These are phyloP conservation scores for Sphagnum tenellum DNA, from an alignment of 225 moss, liverwort and hornwort genomes.

Conservation along the genomic window DNA sequence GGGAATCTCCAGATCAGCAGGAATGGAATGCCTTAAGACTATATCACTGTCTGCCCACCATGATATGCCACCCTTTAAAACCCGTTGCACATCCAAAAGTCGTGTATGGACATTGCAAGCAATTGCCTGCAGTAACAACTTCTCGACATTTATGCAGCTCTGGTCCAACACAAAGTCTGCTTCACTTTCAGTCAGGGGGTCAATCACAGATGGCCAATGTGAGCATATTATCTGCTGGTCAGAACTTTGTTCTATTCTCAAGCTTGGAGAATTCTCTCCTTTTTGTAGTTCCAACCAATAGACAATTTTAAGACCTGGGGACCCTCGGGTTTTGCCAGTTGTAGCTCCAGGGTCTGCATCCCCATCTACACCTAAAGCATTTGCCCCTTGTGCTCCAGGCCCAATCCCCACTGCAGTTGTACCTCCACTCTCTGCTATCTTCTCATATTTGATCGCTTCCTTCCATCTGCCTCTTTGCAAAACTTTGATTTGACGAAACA, in stretches of 20 bases:
- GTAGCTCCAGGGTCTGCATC: slow-evolving; percentile 58
- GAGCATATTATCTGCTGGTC: slow-evolving; percentile 82
- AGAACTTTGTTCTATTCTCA: slow-evolving; percentile 85
- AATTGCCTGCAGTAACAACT: slow-evolving; percentile 83
- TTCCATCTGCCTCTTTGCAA: slow-evolving; percentile 90
- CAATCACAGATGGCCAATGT: slow-evolving; percentile 79
- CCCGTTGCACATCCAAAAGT: slow-evolving; percentile 76
- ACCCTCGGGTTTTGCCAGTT: slow-evolving; percentile 42
- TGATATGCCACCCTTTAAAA: slow-evolving; percentile 47
- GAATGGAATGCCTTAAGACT: slow-evolving; percentile 56
- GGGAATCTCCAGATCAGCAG: slow-evolving; percentile 42
- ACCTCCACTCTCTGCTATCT: slow-evolving; percentile 48
- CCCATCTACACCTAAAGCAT: slow-evolving; percentile 47
- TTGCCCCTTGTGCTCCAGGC: slow-evolving; percentile 35
- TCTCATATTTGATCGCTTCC: slow-evolving; percentile 88
- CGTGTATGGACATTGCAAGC: slow-evolving; percentile 90
- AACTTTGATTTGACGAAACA: slow-evolving; percentile 80
- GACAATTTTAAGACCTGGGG: slow-evolving; percentile 76
- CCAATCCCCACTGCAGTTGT: slow-evolving; percentile 30
- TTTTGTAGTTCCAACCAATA: slow-evolving; percentile 88
- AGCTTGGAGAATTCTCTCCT: slow-evolving; percentile 46
- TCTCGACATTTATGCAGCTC: slow-evolving; percentile 87
- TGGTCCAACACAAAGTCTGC: slow-evolving; percentile 73
- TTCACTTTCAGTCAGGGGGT: slow-evolving; percentile 63
- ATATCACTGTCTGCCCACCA: slow-evolving; percentile 80